Base-by-base conservation (phyloP, 2,329 filamentous ascomycete species). In the Colletotrichum shisoi region DNA sequence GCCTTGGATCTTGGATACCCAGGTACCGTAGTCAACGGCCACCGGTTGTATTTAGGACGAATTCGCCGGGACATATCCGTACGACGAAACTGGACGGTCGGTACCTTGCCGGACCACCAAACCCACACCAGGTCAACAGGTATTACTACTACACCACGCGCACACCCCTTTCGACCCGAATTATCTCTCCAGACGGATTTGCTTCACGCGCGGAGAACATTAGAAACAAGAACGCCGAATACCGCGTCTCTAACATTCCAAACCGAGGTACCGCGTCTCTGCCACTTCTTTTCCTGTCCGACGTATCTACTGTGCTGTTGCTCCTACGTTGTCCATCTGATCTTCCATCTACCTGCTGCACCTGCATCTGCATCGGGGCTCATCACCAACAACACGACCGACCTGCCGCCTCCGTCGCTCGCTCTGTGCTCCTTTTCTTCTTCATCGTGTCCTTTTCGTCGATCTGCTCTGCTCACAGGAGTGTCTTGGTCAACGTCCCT, bases 1-100 rank as follows among this genome's bases (percentile, higher is more conserved):
- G 63, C 40, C 48, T 45, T 57, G 44, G 45, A 37, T 31, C n/a
- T n/a, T n/a, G n/a, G n/a, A n/a, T 31, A 31, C 7, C 27, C 7
- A 31, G 27, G 7, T 39, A 49, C 51, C 44, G 40, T 21, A 57
- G 56, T 27, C 42, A 67, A 64, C 49, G 63, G 62, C 57, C 57
- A 61, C 57, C 62, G 34, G 46, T 49, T 46, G 45, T 62, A 54
- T 67, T 54, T 67, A 54, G 64, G 60, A 64, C 54, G 53, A 67
- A 57, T 67, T 64, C 46, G 46, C 53, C 51, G 46, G 53, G 58
- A 67, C 57, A 48, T 48, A 56, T 44, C 51, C 56, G 37, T 60
- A 54, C 42, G 53, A 63, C 54, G 24, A 57, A 12, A 53, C 53
- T 52, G 34, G 56, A 57, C 57, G 49, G 37, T 54, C 57, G 49